phyloP scores from a whole-genome alignment of 2,329 filamentous ascomycete genomes.

The Cryphonectria radicalis region DNA sequence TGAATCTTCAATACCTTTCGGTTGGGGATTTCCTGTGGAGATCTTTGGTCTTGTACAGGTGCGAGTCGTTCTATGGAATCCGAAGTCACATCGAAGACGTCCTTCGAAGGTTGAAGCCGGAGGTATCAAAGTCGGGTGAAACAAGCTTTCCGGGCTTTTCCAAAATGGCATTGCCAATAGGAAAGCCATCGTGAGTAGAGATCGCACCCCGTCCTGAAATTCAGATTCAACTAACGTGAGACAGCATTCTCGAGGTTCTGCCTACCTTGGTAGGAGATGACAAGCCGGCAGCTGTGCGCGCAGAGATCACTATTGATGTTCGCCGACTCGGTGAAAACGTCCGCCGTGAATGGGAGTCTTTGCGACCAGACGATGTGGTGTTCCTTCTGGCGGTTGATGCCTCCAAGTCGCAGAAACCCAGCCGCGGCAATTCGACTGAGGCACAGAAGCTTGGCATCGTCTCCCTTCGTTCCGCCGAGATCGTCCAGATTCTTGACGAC shows the following conservation, averaged over 20 bases:
- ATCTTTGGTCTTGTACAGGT: constrained; percentile 84
- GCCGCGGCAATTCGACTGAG: constrained; percentile 57
- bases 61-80: constrained; percentile 92
- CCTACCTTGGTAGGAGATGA: constrained; percentile 82
- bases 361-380: constrained; percentile 85
- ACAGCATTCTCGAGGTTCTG: constrained; percentile 77
- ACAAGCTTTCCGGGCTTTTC: constrained; percentile 82
- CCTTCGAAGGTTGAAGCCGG: constrained; percentile 77
- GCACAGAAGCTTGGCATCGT: constrained; percentile 69
- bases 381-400: constrained; percentile 81
- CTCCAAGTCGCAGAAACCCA: constrained; percentile 52
- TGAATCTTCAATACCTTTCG: constrained; percentile 94
- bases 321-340: constrained; percentile 76
- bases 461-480: constrained; percentile 78
- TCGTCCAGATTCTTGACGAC: constrained; percentile 85
- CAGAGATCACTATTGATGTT: constrained; percentile 85
- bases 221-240: constrained; percentile 28
- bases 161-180: constrained; percentile 87
- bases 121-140: constrained; percentile 64
- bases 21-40: constrained; percentile 97
- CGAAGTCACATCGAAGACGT: constrained; percentile 87
- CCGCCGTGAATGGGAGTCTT: constrained; percentile 85
- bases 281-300: constrained; percentile 81
- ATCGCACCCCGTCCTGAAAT: not conserved
- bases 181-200: constrained; percentile 67